phyloP scores from a whole-genome alignment of 345 rosid species.

The Dovyalis caffra region DNA sequence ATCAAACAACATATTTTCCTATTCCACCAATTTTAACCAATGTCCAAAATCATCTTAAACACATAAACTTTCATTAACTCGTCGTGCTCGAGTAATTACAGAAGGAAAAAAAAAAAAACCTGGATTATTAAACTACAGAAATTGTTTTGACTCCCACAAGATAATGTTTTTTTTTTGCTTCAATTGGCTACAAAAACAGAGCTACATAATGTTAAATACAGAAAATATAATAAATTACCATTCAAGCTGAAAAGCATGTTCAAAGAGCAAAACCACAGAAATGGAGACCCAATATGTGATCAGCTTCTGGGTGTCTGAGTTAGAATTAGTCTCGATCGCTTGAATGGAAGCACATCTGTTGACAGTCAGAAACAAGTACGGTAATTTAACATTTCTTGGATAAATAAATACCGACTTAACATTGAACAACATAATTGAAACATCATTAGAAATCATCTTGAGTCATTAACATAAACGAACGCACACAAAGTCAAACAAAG shows the following conservation, averaged over 20 bases:
- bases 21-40: background rate
- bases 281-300: slow-evolving; percentile 38
- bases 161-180: background rate
- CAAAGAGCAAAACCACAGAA: slow-evolving; percentile 33
- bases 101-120: background rate
- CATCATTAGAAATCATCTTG: background rate
- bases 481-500: background rate
- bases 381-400: background rate
- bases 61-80: background rate
- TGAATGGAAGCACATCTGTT: slow-evolving; percentile 34
- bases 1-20: background rate
- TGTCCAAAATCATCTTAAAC: background rate
- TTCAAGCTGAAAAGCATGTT: slow-evolving; percentile 27
- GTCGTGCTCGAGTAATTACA: background rate
- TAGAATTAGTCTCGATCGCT: slow-evolving; percentile 35
- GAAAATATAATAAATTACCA: slow-evolving; percentile 24
- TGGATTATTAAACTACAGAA: background rate
- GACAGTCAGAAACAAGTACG: background rate
- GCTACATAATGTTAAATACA: background rate
- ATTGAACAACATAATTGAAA: background rate
- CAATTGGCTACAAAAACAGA: background rate
- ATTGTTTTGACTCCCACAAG: background rate
- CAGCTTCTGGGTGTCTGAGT: slow-evolving; percentile 26
- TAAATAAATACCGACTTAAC: background rate
- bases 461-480: background rate